Percentiles rank a stretch among this genome's conserved stretches.
phyloP scores from a whole-genome alignment of 441 rosid genomes.

The Biscutella auriculata region DNA sequence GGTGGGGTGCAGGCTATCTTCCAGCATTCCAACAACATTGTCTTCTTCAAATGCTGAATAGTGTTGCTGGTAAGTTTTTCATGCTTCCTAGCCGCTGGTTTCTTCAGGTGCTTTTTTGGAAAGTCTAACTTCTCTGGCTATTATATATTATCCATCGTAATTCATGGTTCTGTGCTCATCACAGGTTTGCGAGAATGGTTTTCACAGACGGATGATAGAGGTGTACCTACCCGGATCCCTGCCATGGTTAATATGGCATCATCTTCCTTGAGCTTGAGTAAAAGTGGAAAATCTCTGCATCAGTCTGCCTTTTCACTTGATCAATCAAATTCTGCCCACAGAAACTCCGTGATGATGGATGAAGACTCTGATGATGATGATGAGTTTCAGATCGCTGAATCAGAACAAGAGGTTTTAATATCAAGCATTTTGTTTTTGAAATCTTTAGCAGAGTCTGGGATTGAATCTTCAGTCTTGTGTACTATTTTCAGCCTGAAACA shows the following conservation, averaged over 20 bases:
- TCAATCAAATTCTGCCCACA: constrained; percentile 47
- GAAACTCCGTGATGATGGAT: constrained; percentile 72
- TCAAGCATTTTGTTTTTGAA: background rate
- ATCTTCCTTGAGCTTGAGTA: constrained; percentile 55
- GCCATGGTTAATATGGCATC: constrained; percentile 96
- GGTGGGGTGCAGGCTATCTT: constrained; percentile 91
- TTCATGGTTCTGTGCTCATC: constrained; percentile 1
- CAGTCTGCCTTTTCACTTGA: constrained; percentile 48
- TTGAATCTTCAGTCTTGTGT: background rate
- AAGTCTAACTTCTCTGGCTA: background rate
- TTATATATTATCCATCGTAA: background rate
- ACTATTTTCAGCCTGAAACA: constrained; percentile 37
- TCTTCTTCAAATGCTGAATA: constrained; percentile 95
- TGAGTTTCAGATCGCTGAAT: constrained; percentile 79
- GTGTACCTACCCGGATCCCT: constrained; percentile 82
- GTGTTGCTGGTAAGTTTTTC: constrained; percentile 76
- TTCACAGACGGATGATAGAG: constrained; percentile 94
- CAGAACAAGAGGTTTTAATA: constrained; percentile 70
- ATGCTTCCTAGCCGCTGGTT: background rate
- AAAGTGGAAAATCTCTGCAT: constrained; percentile 35
- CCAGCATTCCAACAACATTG: constrained; percentile 95
- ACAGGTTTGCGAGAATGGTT: constrained; percentile 97
- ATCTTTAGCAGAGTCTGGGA: background rate
- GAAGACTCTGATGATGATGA: constrained; percentile 95
- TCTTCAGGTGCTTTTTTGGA: background rate